Percentiles rank a stretch among this genome's conserved stretches.
phyloP scores from a whole-genome alignment of 345 rosid genomes.

The Gossypium bickii region DNA sequence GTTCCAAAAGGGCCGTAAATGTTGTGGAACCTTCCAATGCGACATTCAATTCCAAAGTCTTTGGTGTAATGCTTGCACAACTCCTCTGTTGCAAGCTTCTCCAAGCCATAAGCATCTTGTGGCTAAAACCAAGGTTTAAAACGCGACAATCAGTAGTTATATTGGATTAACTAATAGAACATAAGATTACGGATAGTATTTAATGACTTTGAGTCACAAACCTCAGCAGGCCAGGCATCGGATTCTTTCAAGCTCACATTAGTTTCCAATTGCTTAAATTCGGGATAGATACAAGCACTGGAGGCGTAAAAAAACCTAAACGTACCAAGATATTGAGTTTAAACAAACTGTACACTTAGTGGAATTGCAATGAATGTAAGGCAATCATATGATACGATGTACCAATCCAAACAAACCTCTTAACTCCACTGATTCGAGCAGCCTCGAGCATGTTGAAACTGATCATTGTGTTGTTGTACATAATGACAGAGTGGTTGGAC shows the following conservation, averaged over 20 bases:
- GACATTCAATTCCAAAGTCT: slow-evolving; percentile 90
- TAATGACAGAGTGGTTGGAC: slow-evolving; percentile 94
- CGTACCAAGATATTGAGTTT: slow-evolving; percentile 9
- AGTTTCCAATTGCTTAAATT: slow-evolving; percentile 94
- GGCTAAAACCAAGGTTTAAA: slow-evolving; percentile 46
- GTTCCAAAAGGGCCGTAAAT: slow-evolving; percentile 98
- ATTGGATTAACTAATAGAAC: not conserved
- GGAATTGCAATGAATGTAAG: not conserved
- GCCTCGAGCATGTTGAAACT: slow-evolving; percentile 98
- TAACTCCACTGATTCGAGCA: slow-evolving; percentile 74
- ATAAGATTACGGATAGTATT: not conserved
- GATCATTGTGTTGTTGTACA: slow-evolving; percentile 98
- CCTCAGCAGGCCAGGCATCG: slow-evolving; percentile 99
- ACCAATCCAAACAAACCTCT: slow-evolving; percentile 47
- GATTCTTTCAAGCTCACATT: slow-evolving; percentile 97
- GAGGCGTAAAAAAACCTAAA: slow-evolving; percentile 95
- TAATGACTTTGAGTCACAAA: slow-evolving; percentile 27
- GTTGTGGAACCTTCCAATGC: slow-evolving; percentile 93
- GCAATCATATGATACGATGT: not conserved
- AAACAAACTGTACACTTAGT: not conserved
- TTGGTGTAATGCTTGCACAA: slow-evolving; percentile 94
- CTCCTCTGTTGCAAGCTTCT: slow-evolving; percentile 98
- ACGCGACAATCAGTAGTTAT: not conserved
- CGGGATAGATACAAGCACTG: slow-evolving; percentile 97
- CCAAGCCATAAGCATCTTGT: slow-evolving; percentile 99